Base-by-base conservation (phyloP, 441 rosid species). In the Rhodomyrtus psidioides region DNA sequence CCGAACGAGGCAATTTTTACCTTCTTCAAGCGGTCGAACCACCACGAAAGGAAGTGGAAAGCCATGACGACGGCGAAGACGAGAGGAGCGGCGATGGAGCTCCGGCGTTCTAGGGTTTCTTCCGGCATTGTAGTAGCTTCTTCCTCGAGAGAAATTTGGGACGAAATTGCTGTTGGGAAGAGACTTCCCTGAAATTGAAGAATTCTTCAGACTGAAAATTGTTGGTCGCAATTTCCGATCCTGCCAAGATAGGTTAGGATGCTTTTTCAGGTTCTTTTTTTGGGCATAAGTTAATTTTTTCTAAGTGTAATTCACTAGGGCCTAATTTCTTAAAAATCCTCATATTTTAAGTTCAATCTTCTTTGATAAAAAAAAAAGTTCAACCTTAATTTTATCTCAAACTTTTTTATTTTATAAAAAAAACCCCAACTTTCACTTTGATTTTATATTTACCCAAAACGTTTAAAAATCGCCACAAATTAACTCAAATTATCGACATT, bases 1-100 rank as follows among this genome's bases (percentile, higher is more conserved):
- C 39, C 83, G 57, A 42, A 82, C 0, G 34, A 24, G 46, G 56
- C 46, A 74, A 34, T 2, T 53, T 6, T 17, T 55, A 93, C 96
- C 93, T 88, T 91, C 85, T 90, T 92, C 53, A 88, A 81, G 58
- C 83, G 88, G 49, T 90, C 87, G 75, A 92, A 84, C 85, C 89
- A 89, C 75, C 88, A 87, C 79, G 94, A 86, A 60, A 86, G 83
- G 75, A 92, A 89, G 74, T 94, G 97, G 88, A 97, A 94, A 65
- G 84, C 54, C 26, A 92, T 55, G 58, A 95, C 94, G 83, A 91
- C 28, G 84, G 94, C 82, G 89, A 96, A 94, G 58, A 94, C 93
- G 55, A 94, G 27, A 86, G 96, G 93, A 84, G 98, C 96, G 5
- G 94, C 97, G 81, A 91, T 4, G 58, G 92, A 91, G 85, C 93